Evolutionary conservation across 805 yeast species (phyloP).

Genomic region (Metschnikowia hibisci): DNA sequence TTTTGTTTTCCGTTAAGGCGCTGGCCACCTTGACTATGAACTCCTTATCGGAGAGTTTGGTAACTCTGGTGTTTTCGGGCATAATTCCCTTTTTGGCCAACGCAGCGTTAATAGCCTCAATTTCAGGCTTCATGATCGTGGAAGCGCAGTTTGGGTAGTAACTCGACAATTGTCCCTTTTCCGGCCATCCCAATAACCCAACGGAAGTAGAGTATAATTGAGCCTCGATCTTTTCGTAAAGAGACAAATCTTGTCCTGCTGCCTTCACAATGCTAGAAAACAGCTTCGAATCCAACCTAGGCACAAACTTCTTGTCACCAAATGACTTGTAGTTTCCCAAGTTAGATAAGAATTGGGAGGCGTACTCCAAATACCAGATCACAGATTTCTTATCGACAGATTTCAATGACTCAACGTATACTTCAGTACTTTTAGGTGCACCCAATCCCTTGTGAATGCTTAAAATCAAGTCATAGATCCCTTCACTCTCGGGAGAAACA

Average conservation of each 20-base stretch:
- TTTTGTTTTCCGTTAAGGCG: constrained; percentile 44
- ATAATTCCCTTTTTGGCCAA: constrained; percentile 59
- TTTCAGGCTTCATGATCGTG: constrained; percentile 51
- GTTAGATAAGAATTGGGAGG: constrained; percentile 70
- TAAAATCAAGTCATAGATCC: constrained; percentile 66
- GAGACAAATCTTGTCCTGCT: constrained; percentile 33
- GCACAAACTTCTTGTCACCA: constrained; percentile 85
- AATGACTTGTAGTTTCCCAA: constrained; percentile 81
- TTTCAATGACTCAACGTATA: constrained; percentile 35
- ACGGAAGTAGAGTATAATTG: constrained; percentile 51
- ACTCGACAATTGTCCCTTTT: constrained; percentile 67
- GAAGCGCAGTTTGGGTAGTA: constrained; percentile 54
- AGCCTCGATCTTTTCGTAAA: constrained; percentile 42
- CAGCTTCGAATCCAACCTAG: constrained; percentile 47
- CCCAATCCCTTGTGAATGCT: constrained; percentile 49
- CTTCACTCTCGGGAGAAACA: constrained; percentile 78
- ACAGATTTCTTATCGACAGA: constrained; percentile 33
- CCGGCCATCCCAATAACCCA: constrained; percentile 70
- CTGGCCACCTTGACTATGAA: constrained; percentile 71
- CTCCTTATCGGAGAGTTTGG: constrained; percentile 44
- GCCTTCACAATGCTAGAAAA: constrained; percentile 48
- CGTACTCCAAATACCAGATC: constrained; percentile 59
- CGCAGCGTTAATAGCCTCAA: constrained; percentile 62
- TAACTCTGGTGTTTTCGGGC: constrained; percentile 79
- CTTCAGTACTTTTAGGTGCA: constrained; percentile 39